A percentile compares a stretch with the other conserved stretches of the same genome.
Evolutionary conservation across 495 filamentous ascomycete species (phyloP).

Genomic region (Copromyces sp.): DNA sequence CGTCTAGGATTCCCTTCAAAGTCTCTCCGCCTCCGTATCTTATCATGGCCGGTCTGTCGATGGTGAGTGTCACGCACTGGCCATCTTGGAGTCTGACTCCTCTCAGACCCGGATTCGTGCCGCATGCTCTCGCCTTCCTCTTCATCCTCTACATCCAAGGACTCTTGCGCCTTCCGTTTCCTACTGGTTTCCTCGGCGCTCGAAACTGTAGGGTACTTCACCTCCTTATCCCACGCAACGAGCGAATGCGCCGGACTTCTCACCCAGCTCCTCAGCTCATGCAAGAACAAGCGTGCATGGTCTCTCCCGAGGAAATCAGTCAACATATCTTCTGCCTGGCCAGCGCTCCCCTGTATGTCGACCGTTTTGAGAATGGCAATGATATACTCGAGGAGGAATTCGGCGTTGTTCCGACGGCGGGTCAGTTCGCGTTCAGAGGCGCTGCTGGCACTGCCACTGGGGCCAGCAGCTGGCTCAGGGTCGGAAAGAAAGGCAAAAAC

Average conservation of each 20-base stretch:
- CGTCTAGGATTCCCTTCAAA: neutral
- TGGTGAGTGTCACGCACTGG: neutral
- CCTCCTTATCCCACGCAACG: conserved; percentile 70
- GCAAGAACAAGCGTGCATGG: conserved; percentile 70
- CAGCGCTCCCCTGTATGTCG: conserved; percentile 70
- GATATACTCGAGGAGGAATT: conserved; percentile 85
- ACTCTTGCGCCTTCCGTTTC: neutral
- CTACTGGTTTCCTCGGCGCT: neutral
- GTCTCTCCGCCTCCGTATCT: neutral
- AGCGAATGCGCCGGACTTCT: conserved; percentile 63
- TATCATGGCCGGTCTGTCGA: neutral
- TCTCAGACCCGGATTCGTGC: neutral
- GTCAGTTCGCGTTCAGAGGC: conserved; percentile 22
- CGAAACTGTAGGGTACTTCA: conserved; percentile 49
- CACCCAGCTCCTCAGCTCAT: conserved; percentile 74
- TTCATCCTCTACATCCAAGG: neutral
- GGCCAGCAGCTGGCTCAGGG: conserved; percentile 2
- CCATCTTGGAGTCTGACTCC: neutral
- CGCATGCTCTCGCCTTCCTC: neutral
- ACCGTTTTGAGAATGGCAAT: conserved; percentile 81
- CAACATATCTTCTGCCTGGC: conserved; percentile 83
- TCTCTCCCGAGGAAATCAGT: conserved; percentile 73
- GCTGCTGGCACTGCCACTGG: conserved; percentile 19
- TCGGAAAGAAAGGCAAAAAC: conserved; percentile 66
- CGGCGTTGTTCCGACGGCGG: conserved; percentile 62